A percentile compares a stretch with the other conserved stretches of the same genome.
Evolutionary conservation across 2,329 filamentous ascomycete genomes (phyloP).

Genomic region (Penicillium sp.): DNA sequence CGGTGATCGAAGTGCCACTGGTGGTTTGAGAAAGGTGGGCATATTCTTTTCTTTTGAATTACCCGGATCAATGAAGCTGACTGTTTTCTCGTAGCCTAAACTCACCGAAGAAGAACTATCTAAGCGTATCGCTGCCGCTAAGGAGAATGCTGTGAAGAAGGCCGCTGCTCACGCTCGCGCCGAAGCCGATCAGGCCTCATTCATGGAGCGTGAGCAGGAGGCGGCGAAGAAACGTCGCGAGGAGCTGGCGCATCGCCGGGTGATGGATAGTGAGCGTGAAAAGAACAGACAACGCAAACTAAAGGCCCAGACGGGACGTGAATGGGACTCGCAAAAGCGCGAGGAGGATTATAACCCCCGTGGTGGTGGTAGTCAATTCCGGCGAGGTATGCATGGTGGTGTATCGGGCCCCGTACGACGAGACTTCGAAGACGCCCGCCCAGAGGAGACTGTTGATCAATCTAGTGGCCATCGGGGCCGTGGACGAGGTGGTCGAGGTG

Average conservation of each 20-base stretch:
- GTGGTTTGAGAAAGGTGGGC: constrained; percentile 50
- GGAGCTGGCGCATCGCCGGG: constrained; percentile 51
- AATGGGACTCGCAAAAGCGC: constrained; percentile 63
- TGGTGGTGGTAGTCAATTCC: constrained; percentile 45
- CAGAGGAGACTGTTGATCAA: constrained; percentile 24
- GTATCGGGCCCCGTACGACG: constrained; percentile 40
- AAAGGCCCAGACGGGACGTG: constrained; percentile 56
- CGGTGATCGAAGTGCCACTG: constrained; percentile 56
- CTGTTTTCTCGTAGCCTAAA: constrained; percentile 49
- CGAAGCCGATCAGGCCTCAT: constrained; percentile 66
- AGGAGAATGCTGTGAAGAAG: constrained; percentile 60
- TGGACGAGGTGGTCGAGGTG: constrained; percentile 27
- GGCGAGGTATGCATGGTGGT: constrained; percentile 54
- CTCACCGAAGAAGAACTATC: constrained; percentile 64
- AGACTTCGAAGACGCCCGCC: constrained; percentile 29
- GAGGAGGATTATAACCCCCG: constrained; percentile 54
- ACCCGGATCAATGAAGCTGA: constrained; percentile 19
- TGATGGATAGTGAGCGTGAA: constrained; percentile 63
- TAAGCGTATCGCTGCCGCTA: constrained; percentile 60
- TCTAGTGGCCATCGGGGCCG: constrained; percentile 32
- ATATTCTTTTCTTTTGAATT: neutral
- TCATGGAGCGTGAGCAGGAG: constrained; percentile 62
- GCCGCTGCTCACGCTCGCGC: constrained; percentile 62
- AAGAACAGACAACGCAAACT: constrained; percentile 60
- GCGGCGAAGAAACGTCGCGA: constrained; percentile 57